phyloP scores from a whole-genome alignment of 345 rosid species.

The Boechera stricta region DNA sequence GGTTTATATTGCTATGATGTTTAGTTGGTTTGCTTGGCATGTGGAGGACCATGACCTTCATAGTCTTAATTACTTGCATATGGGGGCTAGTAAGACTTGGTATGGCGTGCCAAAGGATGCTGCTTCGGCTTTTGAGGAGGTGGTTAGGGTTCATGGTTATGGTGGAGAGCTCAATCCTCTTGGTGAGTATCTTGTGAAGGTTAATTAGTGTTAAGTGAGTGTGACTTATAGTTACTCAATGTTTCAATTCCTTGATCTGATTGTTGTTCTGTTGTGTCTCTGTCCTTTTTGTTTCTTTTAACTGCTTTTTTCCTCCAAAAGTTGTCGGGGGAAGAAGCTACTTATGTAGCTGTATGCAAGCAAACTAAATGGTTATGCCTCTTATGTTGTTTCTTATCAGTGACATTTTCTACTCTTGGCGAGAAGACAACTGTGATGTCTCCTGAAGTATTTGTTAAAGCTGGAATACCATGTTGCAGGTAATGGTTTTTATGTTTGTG shows the following conservation, averaged over 20 bases:
- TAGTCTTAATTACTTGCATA: conserved; percentile 96
- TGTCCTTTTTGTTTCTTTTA: conserved; percentile 8
- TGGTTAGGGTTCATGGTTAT: conserved; percentile 91
- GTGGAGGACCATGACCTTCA: conserved; percentile 98
- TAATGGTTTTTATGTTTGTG: conserved; percentile 44
- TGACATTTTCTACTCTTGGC: conserved; percentile 86
- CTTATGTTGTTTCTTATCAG: conserved; percentile 48
- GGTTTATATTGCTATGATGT: conserved; percentile 96
- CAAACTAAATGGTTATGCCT: conserved; percentile 25
- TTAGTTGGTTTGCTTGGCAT: conserved; percentile 99
- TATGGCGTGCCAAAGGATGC: conserved; percentile 97
- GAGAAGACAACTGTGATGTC: conserved; percentile 98
- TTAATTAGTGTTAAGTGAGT: conserved; percentile 6
- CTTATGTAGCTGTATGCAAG: conserved; percentile 7
- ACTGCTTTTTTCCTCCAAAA: not conserved
- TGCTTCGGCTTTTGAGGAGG: conserved; percentile 94
- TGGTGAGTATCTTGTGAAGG: conserved; percentile 53
- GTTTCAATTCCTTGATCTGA: conserved; percentile 9
- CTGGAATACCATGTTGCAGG: conserved; percentile 99
- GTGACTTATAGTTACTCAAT: conserved; percentile 3
- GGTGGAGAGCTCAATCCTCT: conserved; percentile 96
- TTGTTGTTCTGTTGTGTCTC: conserved; percentile 2
- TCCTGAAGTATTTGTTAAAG: conserved; percentile 88
- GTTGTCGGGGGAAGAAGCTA: not conserved
- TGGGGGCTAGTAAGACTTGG: conserved; percentile 98